Evolutionary conservation across 805 yeast genomes (phyloP).

Genomic region (Lipomyces chichibuensis): DNA sequence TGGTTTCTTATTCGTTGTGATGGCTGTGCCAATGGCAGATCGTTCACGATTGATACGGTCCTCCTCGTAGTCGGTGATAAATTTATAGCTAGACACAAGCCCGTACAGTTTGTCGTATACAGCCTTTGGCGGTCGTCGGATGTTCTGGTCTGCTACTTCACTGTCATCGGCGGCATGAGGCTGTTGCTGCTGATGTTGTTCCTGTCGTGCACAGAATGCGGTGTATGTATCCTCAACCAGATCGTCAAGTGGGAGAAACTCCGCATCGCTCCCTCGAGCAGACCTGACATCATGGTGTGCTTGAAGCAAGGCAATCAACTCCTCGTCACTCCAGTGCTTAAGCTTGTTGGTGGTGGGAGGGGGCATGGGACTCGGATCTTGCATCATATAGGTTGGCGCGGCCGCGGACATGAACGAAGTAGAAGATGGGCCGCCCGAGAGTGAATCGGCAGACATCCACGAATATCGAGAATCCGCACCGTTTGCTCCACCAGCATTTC

Average conservation of each 20-base stretch:
- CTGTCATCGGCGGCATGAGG: constrained; percentile 6
- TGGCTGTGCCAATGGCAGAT: constrained; percentile 13
- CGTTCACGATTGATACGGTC: constrained; percentile 28
- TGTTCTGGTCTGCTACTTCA: constrained; percentile 15
- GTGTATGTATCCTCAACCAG: constrained; percentile 31
- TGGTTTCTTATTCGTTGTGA: constrained; percentile 19
- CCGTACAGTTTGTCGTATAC: constrained; percentile 32
- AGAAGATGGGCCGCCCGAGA: constrained; percentile 2
- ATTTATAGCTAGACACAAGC: constrained; percentile 30
- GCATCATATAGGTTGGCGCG: constrained; percentile 8
- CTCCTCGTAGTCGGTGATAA: constrained; percentile 34
- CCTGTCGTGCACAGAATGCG: constrained; percentile 27
- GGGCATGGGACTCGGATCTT: constrained; percentile 6
- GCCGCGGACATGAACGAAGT: constrained; percentile 21
- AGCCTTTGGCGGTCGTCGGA: constrained; percentile 29
- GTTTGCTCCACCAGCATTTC: not conserved
- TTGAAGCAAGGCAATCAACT: constrained; percentile 27
- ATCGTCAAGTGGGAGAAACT: constrained; percentile 29
- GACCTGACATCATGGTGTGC: constrained; percentile 32
- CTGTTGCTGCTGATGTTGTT: constrained; percentile 18
- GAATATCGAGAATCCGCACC: constrained; percentile 24
- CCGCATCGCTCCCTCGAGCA: constrained; percentile 31
- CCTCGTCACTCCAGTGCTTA: constrained; percentile 33
- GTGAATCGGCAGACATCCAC: constrained; percentile 31
- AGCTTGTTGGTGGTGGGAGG: constrained; percentile 20